phyloP scores from a whole-genome alignment of 108 stramenopile species.

The Nitzschia sp. region DNA sequence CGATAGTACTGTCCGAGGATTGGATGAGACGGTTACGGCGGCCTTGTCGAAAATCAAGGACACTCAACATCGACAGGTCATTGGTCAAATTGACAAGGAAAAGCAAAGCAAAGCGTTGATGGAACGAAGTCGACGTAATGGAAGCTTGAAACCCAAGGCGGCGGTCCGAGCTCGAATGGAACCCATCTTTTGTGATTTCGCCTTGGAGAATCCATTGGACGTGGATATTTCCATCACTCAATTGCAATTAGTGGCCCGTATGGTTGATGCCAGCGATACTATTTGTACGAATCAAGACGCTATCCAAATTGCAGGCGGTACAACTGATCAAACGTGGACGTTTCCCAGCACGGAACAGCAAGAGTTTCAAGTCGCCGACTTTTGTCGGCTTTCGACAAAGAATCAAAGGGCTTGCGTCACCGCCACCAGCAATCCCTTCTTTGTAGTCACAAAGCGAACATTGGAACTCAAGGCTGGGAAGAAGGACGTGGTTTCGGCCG shows the following conservation, averaged over 20 bases:
- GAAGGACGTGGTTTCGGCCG: slow-evolving; percentile 37
- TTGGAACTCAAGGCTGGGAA: slow-evolving; percentile 48
- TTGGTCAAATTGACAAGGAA: slow-evolving; percentile 79
- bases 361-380: slow-evolving; percentile 58
- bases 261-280: slow-evolving; percentile 40
- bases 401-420: slow-evolving; percentile 31
- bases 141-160: slow-evolving; percentile 39
- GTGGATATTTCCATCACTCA: slow-evolving; percentile 61
- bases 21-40: slow-evolving; percentile 38
- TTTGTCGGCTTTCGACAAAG: slow-evolving; percentile 51
- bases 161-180: slow-evolving; percentile 66
- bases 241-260: slow-evolving; percentile 75
- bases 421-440: slow-evolving; percentile 55
- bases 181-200: slow-evolving; percentile 70
- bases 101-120: slow-evolving; percentile 50
- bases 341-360: slow-evolving; percentile 62
- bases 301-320: slow-evolving; percentile 35
- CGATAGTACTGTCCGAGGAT: slow-evolving; percentile 18
- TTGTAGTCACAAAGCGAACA: slow-evolving; percentile 72
- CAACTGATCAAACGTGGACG: slow-evolving; percentile 44
- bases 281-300: slow-evolving; percentile 74
- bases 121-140: slow-evolving; percentile 64
- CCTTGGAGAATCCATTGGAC: slow-evolving; percentile 63
- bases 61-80: slow-evolving; percentile 54
- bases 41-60: slow-evolving; percentile 56